Evolutionary conservation across 768 basidiomycete genomes (phyloP), one percentile per base, ranked within the genome.

Genomic region (Leccinum incarnatum): DNA sequence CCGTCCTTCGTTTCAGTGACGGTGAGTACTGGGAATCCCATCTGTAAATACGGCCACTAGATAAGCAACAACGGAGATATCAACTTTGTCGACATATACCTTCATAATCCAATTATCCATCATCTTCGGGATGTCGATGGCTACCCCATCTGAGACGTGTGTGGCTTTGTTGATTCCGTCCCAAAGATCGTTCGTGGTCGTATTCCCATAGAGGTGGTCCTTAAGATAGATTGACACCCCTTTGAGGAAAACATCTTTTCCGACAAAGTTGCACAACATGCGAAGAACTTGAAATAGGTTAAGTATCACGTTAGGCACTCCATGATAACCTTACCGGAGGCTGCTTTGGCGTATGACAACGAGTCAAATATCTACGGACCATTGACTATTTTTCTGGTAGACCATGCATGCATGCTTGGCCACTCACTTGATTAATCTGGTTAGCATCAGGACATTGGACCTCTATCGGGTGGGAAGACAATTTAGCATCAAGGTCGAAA

Each of bases 101-200:
- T 93, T 90, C 54, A 84, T 82, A 40, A 93, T 88, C 96, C 95
- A 99, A 69, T 88, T 89, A 58, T 91, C 84, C 91, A 98, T 95
- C 65, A 98, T 79, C 51, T 79, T 79, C 3, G 88, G 79, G 37
- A 95, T 81, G 64, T 97, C 86, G 21, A 87, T 69, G 8, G 81
- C 37, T 37, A 42, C 40, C 9, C 32, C 56, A 46, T 21, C 40
- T 29, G 15, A 46, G 65, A 48, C 63, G 78, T 82, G 88, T 42
- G 87, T 90, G 2, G 93, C 85, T 62, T 82, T 79, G 51, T 83
- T 78, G 56, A 98, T 92, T 30, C 93, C 94, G 56, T 86, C 79
- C 91, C 93, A 97, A 5, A 98, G 80, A 67, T 98, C 91, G 48
- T 80, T 83, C 3, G 94, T 95, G 51, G 87, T 83, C 51, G 87